Evolutionary conservation across 495 filamentous ascomycete genomes (phyloP), one percentile per base, ranked within the genome.

Genomic region (Aspergillus baeticus): DNA sequence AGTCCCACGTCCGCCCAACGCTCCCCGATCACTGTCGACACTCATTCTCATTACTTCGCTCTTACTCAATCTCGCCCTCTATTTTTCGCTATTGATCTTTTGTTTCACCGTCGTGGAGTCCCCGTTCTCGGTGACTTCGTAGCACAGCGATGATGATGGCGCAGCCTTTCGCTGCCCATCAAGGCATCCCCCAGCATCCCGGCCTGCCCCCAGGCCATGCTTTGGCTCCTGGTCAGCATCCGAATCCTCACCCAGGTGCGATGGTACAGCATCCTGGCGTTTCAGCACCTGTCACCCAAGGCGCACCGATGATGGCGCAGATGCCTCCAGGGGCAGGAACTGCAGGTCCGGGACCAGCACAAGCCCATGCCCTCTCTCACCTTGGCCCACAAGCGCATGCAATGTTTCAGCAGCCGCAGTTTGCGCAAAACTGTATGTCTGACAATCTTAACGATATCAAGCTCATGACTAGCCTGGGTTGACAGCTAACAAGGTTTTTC

Each of bases 211-310:
- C 87, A 41, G 88, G 87, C 42, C 91, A 94, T 69, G 88, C 86
- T 61, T 89, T 90, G 83, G 80, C 73, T 10, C 80, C 74, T 54
- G 81, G 69, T 68, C 89, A 91, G 66, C 89, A 90, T 64, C 89
- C 87, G 51, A 87, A 75, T 58, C 75, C 60, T 76, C 77, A 72
- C 63, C 79, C 74, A 17, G 75, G 67, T 37, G 74, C 74, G 20
- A 92, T 95, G 78, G 83, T 84, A 37, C 90, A 88, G 62, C 87
- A 94, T 64, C 87, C 89, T 65, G 89, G 87, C 37, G 91, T 91
- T n/a, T 92, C 90, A 34, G 89, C 82, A 10, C 88, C 90, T 7
- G 86, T 85, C 36, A 90, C 81, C 63, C 88, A 92, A 57, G 81
- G 85, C 23, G 87, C 86, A 21, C 85, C 88, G 56, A 84, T 87